These are phyloP conservation scores for Termitomyces sp. DNA, from an alignment of 768 basidiomycete species.

Conservation along the genomic window DNA sequence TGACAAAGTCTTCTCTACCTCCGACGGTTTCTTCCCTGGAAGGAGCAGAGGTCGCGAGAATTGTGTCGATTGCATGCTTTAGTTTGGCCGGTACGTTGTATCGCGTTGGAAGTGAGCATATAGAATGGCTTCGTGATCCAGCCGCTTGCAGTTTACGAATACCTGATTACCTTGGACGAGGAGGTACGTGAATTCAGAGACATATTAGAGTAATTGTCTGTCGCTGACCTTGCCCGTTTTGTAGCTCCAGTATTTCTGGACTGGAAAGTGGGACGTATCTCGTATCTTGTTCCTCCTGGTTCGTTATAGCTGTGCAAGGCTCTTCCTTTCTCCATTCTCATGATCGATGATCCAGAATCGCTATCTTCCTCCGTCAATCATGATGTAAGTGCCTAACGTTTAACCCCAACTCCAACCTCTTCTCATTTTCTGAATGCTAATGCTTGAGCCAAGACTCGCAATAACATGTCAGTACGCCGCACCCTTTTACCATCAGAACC, in stretches of 20 bases:
- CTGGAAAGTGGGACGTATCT: conserved; percentile 32
- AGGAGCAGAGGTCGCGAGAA: conserved; percentile 19
- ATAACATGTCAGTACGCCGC: conserved; percentile 20
- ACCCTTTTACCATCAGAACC: neutral
- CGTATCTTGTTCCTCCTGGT: conserved; percentile 38
- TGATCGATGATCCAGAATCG: conserved; percentile 27
- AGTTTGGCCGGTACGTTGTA: conserved; percentile 16
- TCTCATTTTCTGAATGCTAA: conserved; percentile 1
- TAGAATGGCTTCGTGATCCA: neutral
- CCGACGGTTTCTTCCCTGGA: conserved; percentile 16
- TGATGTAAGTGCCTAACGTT: conserved; percentile 20
- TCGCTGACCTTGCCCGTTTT: neutral
- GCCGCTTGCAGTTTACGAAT: conserved; percentile 27
- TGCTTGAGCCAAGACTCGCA: conserved; percentile 14
- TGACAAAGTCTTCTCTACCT: neutral
- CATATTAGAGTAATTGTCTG: neutral
- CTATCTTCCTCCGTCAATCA: conserved; percentile 27
- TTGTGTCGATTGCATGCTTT: conserved; percentile 18
- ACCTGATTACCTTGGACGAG: conserved; percentile 35
- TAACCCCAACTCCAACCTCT: neutral
- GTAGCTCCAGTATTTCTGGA: conserved; percentile 42
- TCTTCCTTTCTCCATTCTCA: neutral
- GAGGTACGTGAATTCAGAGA: conserved; percentile 26
- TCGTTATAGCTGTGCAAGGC: conserved; percentile 8
- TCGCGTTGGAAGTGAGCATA: neutral